Conservation (phyloP, 352 stramenopile species). For the Aphanomyces cochlioides region DNA sequence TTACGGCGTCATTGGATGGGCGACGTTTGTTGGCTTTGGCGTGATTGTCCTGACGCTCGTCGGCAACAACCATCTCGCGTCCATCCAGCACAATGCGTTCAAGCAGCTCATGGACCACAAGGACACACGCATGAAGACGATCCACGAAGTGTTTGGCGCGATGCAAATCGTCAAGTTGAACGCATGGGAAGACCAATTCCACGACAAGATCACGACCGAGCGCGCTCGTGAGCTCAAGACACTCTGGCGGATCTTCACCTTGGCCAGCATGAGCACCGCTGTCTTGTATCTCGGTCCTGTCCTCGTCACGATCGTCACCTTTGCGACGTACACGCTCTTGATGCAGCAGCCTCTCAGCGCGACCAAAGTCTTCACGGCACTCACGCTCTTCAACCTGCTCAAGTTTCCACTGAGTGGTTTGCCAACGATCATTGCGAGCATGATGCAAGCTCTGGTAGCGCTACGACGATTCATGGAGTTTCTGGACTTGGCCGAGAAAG, state of each 20-base stretch:
- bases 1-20: conserved; percentile 35
- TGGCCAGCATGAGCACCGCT: conserved; percentile 43
- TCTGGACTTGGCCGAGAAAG: conserved; percentile 10
- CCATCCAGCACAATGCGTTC: conserved; percentile 46
- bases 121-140: conserved; percentile 85
- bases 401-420: conserved; percentile 29
- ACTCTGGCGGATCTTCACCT: conserved; percentile 52
- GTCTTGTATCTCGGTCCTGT: conserved; percentile 26
- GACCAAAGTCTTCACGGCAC: conserved; percentile 32
- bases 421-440: conserved; percentile 20
- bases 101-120: conserved; percentile 73
- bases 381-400: conserved; percentile 33
- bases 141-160: conserved; percentile 85
- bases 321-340: conserved; percentile 29
- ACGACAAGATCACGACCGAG: conserved; percentile 22
- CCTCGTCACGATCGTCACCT: conserved; percentile 29
- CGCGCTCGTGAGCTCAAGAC: conserved; percentile 41
- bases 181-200: conserved; percentile 87
- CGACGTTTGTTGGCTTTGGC: conserved; percentile 41
- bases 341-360: conserved; percentile 21
- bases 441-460: conserved; percentile 28
- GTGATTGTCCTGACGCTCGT: conserved; percentile 39
- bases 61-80: conserved; percentile 49
- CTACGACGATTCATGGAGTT: conserved; percentile 13
- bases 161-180: conserved; percentile 97